Evolutionary conservation across 1,139 yeast species (phyloP).

Genomic region (Zygoascus sp.): DNA sequence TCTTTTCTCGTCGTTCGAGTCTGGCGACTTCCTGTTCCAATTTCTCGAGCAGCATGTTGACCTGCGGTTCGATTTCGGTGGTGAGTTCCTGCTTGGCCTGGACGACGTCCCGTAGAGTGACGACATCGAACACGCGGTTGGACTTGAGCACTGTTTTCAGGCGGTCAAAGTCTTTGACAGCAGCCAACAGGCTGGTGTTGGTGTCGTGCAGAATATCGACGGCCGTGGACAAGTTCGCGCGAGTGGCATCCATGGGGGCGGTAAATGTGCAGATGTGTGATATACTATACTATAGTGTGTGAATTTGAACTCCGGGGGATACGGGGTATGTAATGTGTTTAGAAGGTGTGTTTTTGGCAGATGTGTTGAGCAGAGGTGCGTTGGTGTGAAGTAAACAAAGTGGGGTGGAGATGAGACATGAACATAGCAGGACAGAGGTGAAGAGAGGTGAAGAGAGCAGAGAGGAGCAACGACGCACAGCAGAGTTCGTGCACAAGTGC

Average conservation of each 20-base stretch:
- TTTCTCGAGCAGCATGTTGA: conserved; percentile 22
- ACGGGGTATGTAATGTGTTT: background rate
- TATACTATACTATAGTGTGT: no score
- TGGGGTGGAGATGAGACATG: no score
- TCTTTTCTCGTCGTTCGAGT: conserved; percentile 25
- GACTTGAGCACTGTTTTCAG: conserved; percentile 24
- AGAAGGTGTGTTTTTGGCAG: no score
- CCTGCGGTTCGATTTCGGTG: conserved; percentile 30
- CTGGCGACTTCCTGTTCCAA: conserved; percentile 28
- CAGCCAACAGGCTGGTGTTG: conserved; percentile 21
- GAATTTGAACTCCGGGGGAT: no score
- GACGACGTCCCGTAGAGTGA: conserved; percentile 28
- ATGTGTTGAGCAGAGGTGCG: no score
- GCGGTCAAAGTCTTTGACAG: conserved; percentile 26
- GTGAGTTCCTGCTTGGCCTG: conserved; percentile 28
- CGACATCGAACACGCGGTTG: conserved; percentile 31
- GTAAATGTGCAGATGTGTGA: background rate
- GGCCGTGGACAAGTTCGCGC: conserved; percentile 11
- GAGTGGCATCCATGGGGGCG: conserved; percentile 10
- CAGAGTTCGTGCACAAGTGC: no score
- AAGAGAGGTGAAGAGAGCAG: no score
- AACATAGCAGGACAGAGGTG: no score
- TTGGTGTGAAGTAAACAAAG: no score
- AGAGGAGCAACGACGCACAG: no score
- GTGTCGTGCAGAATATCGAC: conserved; percentile 18